Conservation (phyloP, 1,284 basidiomycete genomes). For the Cerioporus squamosus region DNA sequence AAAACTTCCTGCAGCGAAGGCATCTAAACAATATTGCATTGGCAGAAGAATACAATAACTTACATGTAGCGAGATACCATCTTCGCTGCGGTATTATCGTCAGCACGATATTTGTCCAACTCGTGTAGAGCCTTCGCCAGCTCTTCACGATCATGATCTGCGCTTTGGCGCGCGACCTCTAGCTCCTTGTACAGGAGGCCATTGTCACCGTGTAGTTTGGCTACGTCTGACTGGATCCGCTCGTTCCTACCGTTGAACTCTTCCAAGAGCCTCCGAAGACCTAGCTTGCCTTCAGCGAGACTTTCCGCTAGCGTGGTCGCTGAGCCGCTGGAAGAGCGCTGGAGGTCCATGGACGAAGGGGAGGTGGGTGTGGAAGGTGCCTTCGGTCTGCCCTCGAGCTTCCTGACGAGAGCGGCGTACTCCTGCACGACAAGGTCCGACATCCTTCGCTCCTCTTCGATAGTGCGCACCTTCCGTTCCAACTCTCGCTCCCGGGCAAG, state of each 20-base stretch:
- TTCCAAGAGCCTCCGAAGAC: constrained; percentile 51
- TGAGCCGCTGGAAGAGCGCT: constrained; percentile 21
- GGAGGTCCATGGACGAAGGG: constrained; percentile 17
- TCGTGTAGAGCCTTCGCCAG: constrained; percentile 55
- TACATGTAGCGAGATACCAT: constrained; percentile 91
- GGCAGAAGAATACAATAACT: constrained; percentile 8
- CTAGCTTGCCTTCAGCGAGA: constrained; percentile 52
- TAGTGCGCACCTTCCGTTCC: constrained; percentile 43
- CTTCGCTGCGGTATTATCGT: constrained; percentile 79
- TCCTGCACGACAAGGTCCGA: constrained; percentile 66
- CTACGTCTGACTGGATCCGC: constrained; percentile 50
- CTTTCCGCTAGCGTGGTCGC: constrained; percentile 40
- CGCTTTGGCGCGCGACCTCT: constrained; percentile 50
- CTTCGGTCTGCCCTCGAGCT: constrained; percentile 51
- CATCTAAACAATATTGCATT: background rate
- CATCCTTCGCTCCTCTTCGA: constrained; percentile 63
- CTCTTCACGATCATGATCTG: constrained; percentile 46
- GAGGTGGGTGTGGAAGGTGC: constrained; percentile 19
- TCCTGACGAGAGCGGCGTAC: constrained; percentile 71
- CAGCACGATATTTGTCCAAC: constrained; percentile 64
- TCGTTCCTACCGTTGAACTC: constrained; percentile 57
- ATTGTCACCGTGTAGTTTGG: constrained; percentile 48
- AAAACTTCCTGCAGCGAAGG: constrained; percentile 69
- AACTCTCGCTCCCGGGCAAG: constrained; percentile 51
- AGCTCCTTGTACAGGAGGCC: constrained; percentile 46